phyloP scores from a whole-genome alignment of 2,329 filamentous ascomycete species.

The Diplodia corticola region DNA sequence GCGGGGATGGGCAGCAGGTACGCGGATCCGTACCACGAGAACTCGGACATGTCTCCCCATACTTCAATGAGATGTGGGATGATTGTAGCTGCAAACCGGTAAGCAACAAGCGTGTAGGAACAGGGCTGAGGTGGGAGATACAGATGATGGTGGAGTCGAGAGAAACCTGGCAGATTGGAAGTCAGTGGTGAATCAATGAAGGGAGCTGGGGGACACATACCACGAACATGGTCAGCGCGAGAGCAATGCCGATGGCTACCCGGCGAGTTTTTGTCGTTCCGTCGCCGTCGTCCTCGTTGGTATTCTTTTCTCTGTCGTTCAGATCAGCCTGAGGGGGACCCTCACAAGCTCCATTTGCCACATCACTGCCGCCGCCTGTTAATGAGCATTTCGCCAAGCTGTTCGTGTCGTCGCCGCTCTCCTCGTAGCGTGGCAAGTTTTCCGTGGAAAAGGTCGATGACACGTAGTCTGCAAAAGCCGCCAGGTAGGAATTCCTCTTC shows the following conservation, averaged over 20 bases:
- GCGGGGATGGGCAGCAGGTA: background rate
- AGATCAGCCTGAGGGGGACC: background rate
- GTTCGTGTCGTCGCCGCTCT: too few relatives aligned
- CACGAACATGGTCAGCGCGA: conserved; percentile 7
- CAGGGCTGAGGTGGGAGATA: background rate
- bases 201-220: background rate
- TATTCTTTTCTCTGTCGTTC: background rate
- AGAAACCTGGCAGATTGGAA: background rate
- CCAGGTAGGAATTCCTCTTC: too few relatives aligned
- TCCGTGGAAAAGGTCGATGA: too few relatives aligned
- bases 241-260: background rate
- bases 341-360: too few relatives aligned
- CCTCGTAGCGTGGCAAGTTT: too few relatives aligned
- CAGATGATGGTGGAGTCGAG: background rate
- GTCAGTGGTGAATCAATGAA: background rate
- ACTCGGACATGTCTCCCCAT: conserved; percentile 3
- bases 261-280: background rate
- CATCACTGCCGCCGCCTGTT: too few relatives aligned
- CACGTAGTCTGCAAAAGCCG: too few relatives aligned
- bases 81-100: background rate
- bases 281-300: background rate
- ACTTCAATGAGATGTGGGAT: conserved; percentile 4
- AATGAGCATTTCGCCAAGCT: too few relatives aligned
- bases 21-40: background rate
- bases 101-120: background rate